A percentile compares a stretch with the other conserved stretches of the same genome.
These are phyloP conservation scores for Coemansia sp. DNA, from an alignment of 192 early-diverging fungal genomes.

Conservation along the genomic window DNA sequence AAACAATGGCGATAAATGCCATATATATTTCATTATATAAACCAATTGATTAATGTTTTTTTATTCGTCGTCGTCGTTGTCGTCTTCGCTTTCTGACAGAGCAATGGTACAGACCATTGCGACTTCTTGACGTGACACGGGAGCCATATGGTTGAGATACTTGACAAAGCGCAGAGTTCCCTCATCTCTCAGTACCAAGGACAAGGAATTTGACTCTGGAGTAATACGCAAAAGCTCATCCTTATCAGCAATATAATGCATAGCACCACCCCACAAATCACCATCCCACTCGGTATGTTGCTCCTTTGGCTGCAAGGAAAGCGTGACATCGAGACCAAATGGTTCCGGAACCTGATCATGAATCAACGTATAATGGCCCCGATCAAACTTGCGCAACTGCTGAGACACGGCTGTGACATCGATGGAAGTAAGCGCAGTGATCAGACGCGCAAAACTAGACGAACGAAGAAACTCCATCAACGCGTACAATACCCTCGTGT, in stretches of 20 bases:
- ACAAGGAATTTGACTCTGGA: slow-evolving; percentile 60
- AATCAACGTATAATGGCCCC: slow-evolving; percentile 64
- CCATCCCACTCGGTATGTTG: slow-evolving; percentile 56
- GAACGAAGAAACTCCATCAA: slow-evolving; percentile 26
- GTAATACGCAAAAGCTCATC: slow-evolving; percentile 55
- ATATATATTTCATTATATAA: no score
- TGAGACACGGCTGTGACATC: slow-evolving; percentile 11
- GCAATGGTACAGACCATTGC: slow-evolving; percentile 44
- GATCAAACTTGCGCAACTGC: slow-evolving; percentile 56
- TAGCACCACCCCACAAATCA: slow-evolving; percentile 61
- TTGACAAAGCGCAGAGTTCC: slow-evolving; percentile 64
- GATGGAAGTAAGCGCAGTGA: slow-evolving; percentile 26
- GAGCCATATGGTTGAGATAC: slow-evolving; percentile 56
- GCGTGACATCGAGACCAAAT: slow-evolving; percentile 57
- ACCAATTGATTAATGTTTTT: background rate
- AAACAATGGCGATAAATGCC: no score
- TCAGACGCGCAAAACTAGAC: slow-evolving; percentile 23
- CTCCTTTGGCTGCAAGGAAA: slow-evolving; percentile 19
- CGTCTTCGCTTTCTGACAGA: slow-evolving; percentile 3
- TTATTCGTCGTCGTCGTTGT: background rate
- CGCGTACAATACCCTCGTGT: background rate
- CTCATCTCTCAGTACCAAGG: slow-evolving; percentile 59
- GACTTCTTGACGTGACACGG: slow-evolving; percentile 40
- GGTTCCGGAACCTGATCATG: slow-evolving; percentile 62
- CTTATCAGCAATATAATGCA: slow-evolving; percentile 62